Evolutionary conservation across 345 rosid species (phyloP).

Genomic region (Viola odorata): DNA sequence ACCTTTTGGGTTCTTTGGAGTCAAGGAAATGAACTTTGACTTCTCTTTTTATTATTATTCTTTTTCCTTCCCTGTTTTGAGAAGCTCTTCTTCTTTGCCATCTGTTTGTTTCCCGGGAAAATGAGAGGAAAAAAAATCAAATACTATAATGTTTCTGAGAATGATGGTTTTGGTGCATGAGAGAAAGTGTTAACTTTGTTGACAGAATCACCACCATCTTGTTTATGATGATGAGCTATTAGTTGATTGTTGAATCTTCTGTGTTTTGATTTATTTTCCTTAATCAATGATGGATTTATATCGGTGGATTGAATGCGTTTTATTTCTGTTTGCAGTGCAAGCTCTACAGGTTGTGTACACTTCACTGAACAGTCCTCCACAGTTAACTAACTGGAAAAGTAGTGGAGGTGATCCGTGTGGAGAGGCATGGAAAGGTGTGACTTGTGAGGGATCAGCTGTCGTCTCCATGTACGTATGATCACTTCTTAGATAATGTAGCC

Average conservation of each 20-base stretch:
- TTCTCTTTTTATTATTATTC: background rate
- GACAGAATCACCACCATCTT: too few species aligned
- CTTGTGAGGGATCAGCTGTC: slow-evolving; percentile 81
- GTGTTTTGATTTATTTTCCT: background rate
- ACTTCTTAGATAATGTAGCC: background rate
- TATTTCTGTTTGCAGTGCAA: slow-evolving; percentile 47
- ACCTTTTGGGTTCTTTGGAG: slow-evolving; percentile 5
- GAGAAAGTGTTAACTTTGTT: too few species aligned
- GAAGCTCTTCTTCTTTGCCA: slow-evolving; percentile 17
- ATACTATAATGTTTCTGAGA: too few species aligned
- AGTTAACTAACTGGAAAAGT: slow-evolving; percentile 82
- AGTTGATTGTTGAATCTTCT: background rate
- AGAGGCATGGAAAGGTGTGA: slow-evolving; percentile 93
- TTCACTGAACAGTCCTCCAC: slow-evolving; percentile 73
- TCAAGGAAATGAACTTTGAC: slow-evolving; percentile 4
- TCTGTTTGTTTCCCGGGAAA: slow-evolving; percentile 28
- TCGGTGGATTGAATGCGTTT: background rate
- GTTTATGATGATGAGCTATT: too few species aligned
- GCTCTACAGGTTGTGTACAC: slow-evolving; percentile 79
- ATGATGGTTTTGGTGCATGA: too few species aligned
- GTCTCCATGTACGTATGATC: slow-evolving; percentile 58
- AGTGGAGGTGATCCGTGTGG: slow-evolving; percentile 88
- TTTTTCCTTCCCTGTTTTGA: background rate
- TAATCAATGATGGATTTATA: background rate
- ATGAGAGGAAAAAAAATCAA: slow-evolving; percentile 13